phyloP scores from a whole-genome alignment of 2,329 filamentous ascomycete genomes.

The Delphinella strobiligena region DNA sequence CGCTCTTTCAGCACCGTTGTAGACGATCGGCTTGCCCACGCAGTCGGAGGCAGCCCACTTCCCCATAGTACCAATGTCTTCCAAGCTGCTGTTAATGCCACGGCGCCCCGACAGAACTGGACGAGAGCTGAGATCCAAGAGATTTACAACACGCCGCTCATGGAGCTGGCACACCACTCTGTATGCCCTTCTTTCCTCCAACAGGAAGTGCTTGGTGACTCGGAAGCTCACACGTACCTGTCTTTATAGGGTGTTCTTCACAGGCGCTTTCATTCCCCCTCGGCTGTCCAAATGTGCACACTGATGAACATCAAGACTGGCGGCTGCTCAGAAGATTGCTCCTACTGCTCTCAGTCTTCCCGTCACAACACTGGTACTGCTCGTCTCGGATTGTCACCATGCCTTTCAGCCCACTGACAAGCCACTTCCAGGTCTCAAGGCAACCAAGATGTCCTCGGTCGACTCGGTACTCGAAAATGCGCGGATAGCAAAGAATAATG shows the following conservation, averaged over 20 bases:
- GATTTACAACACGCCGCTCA: constrained; percentile 70
- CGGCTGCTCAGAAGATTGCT: constrained; percentile 84
- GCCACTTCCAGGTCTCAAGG: constrained; percentile 45
- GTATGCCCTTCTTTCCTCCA: constrained; percentile 11
- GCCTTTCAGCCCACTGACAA: neutral
- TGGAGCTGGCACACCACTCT: constrained; percentile 46
- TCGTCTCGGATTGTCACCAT: neutral
- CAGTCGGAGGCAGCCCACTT: constrained; percentile 13
- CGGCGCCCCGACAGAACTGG: constrained; percentile 59
- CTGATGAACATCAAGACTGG: constrained; percentile 96
- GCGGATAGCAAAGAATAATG: constrained; percentile 64
- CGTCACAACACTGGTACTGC: constrained; percentile 52
- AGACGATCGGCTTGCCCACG: constrained; percentile 21
- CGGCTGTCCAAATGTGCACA: constrained; percentile 81
- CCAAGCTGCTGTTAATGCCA: constrained; percentile 46
- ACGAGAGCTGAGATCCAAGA: constrained; percentile 68
- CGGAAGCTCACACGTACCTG: neutral
- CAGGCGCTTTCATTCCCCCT: constrained; percentile 72
- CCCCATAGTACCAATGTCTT: constrained; percentile 19
- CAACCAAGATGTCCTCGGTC: constrained; percentile 67
- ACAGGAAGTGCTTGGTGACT: too few relatives aligned
- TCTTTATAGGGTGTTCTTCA: constrained; percentile 69
- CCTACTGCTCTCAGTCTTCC: constrained; percentile 83
- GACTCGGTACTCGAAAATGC: constrained; percentile 72
- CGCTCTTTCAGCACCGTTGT: constrained; percentile 23